Conservation (phyloP, 192 early-diverging fungal species). For the Backusella liffmaniae region DNA sequence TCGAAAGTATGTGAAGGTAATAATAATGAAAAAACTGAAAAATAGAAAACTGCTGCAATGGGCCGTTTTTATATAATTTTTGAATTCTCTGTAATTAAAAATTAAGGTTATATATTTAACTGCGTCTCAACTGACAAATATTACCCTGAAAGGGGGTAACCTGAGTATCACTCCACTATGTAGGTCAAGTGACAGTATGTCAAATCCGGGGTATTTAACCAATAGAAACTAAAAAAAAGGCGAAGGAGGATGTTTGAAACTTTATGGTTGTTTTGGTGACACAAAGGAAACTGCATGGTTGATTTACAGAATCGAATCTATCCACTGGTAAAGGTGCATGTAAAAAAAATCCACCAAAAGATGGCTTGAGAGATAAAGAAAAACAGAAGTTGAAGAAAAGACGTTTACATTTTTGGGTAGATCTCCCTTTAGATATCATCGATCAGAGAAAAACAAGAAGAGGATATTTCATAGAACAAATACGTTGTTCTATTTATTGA, state of each 20-base stretch:
- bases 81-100: background rate
- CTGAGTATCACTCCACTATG: background rate
- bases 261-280: background rate
- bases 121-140: background rate
- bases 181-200: background rate
- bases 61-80: background rate
- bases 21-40: background rate
- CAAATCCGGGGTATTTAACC: background rate
- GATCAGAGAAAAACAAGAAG: background rate
- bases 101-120: conserved; percentile 2
- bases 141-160: background rate
- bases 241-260: background rate
- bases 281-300: background rate
- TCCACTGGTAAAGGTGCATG: background rate
- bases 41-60: background rate
- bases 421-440: background rate
- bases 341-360: background rate
- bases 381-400: background rate
- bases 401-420: background rate
- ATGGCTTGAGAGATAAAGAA: background rate
- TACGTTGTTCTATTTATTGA: background rate
- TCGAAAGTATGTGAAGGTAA: background rate
- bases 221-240: background rate
- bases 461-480: background rate
- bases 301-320: background rate